Evolutionary conservation across 2,329 filamentous ascomycete genomes (phyloP), one percentile per base, ranked within the genome.

Genomic region (Amauroascus verrucosus): DNA sequence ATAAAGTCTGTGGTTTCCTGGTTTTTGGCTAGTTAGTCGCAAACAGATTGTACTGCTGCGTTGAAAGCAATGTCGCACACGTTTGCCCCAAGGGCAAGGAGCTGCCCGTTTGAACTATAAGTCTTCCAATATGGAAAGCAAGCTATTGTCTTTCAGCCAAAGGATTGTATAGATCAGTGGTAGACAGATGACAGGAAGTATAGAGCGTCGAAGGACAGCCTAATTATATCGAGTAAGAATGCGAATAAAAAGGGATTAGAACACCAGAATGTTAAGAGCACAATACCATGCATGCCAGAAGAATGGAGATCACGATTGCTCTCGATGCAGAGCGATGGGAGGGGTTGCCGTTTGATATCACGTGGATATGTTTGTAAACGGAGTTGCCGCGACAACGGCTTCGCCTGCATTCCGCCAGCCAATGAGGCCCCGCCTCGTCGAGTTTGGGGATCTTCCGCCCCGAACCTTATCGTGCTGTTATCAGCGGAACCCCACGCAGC

Each of bases 301-400:
- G 26, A 32, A 46, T 46, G 43, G 6, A 6, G 30, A 30, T 30
- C 45, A 20, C 8, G 11, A 35, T 24, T 2, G 22, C 8, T 4
- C 16, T 44, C 2, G 14, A 5, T n/a, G 22, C 28, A 22, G 28
- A 26, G 38, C 48, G 28, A 35, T 22, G 20, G 28, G n/a, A 28
- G 6, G 16, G 22, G 26, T 7, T 24, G 40, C 20, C 20, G 22
- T 22, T 53, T 28, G 41, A 40, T 46, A 40, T 52, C 51, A 53
- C 44, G 51, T 53, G 45, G n/a, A 13, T 48, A 7, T 57, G 53
- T 57, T 57, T 48, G 33, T 55, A 51, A 57, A 57, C 46, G 32
- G n/a, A 20, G 53, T 57, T 57, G 56, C 53, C 45, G 9, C 35
- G 53, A 40, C 53, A 57, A 57, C 56, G 16, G 20, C 9, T 5